phyloP scores from a whole-genome alignment of 148 eudicot genomes.

The Cornus kousa region DNA sequence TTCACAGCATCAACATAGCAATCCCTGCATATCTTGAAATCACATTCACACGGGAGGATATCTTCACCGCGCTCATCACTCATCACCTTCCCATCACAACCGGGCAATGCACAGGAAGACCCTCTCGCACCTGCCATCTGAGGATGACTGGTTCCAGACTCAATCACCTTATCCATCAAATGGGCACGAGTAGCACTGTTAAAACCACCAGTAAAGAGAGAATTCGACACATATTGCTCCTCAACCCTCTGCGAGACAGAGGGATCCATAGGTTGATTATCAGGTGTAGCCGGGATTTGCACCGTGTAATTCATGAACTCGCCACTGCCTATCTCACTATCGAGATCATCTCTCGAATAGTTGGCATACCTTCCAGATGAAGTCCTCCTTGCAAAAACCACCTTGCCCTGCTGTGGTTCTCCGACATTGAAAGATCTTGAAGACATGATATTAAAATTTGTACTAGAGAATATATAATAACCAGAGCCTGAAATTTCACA shows the following conservation, averaged over 20 bases:
- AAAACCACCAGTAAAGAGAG: conserved; percentile 84
- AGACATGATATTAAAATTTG: conserved; percentile 17
- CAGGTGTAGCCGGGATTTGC: conserved; percentile 89
- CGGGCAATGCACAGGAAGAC: conserved; percentile 67
- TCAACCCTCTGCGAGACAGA: conserved; percentile 82
- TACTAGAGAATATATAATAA: not conserved
- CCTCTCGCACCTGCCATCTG: conserved; percentile 98
- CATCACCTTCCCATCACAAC: conserved; percentile 97
- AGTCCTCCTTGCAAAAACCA: conserved; percentile 71
- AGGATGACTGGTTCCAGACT: conserved; percentile 79
- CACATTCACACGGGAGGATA: conserved; percentile 95
- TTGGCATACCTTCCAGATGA: conserved; percentile 82
- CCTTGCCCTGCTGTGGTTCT: conserved; percentile 40
- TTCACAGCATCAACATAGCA: conserved; percentile 80
- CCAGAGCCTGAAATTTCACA: conserved; percentile 15
- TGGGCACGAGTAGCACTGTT: conserved; percentile 88
- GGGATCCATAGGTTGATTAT: conserved; percentile 91
- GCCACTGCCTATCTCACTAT: conserved; percentile 63
- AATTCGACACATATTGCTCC: conserved; percentile 93
- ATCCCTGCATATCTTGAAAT: conserved; percentile 92
- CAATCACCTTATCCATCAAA: conserved; percentile 92
- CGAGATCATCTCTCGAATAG: conserved; percentile 81
- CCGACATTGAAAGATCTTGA: conserved; percentile 28
- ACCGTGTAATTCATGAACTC: conserved; percentile 78
- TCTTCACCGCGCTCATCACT: conserved; percentile 84